Conservation (phyloP, 202 grass and related monocot species). For the Alloteropsis angusta region DNA sequence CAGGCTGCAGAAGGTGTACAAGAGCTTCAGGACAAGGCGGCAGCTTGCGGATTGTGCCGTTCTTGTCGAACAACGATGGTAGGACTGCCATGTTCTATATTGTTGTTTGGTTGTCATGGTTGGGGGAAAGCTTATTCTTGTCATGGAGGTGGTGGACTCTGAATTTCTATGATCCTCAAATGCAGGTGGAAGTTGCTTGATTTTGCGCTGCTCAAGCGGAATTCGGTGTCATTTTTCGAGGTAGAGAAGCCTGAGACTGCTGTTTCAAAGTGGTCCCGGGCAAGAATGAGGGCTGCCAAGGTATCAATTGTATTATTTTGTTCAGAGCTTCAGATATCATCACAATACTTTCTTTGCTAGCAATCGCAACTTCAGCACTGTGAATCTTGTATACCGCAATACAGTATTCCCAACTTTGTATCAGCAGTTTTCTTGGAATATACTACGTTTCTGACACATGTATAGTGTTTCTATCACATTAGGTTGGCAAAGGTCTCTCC, state of each 20-base stretch:
- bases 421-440: background rate
- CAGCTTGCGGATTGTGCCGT: conserved; percentile 78
- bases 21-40: conserved; percentile 78
- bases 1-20: conserved; percentile 86
- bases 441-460: background rate
- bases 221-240: conserved; percentile 73
- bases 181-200: conserved; percentile 77
- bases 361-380: background rate
- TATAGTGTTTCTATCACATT: conserved; percentile 1
- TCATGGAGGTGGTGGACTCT: background rate
- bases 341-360: background rate
- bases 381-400: background rate
- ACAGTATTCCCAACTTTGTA: background rate
- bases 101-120: background rate
- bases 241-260: conserved; percentile 62
- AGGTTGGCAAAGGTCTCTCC: conserved; percentile 82
- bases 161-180: background rate
- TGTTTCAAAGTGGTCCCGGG: conserved; percentile 66
- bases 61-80: conserved; percentile 74
- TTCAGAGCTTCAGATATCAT: background rate
- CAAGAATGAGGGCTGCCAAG: conserved; percentile 62
- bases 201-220: conserved; percentile 69
- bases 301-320: conserved; percentile 30
- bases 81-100: background rate
- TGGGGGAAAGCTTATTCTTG: background rate